These are phyloP conservation scores for Penicillium desertorum DNA, from an alignment of 495 filamentous ascomycete genomes.

Conservation along the genomic window DNA sequence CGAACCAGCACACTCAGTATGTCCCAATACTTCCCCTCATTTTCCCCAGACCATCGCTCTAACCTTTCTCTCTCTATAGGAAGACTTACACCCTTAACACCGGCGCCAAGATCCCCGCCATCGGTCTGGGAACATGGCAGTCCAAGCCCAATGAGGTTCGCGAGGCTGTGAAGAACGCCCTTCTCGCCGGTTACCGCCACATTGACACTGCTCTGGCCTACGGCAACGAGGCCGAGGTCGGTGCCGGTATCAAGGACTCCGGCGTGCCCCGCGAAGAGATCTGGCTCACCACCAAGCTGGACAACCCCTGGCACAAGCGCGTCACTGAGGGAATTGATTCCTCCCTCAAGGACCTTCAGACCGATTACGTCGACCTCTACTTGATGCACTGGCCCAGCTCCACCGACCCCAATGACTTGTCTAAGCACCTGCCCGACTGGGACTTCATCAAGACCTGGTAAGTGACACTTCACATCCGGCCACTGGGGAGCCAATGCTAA, in stretches of 20 bases:
- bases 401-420: slow-evolving; percentile 56
- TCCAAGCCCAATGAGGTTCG: slow-evolving; percentile 62
- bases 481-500: neutral
- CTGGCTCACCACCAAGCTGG: slow-evolving; percentile 86
- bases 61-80: slow-evolving; percentile 24
- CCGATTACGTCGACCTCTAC: slow-evolving; percentile 75
- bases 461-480: slow-evolving; percentile 6
- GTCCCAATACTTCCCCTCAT: slow-evolving; percentile 6
- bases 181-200: slow-evolving; percentile 70
- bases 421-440: slow-evolving; percentile 66
- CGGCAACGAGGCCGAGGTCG: slow-evolving; percentile 82
- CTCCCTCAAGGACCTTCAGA: slow-evolving; percentile 67
- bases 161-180: slow-evolving; percentile 72
- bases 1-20: slow-evolving; percentile 46
- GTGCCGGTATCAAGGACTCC: slow-evolving; percentile 73
- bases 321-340: slow-evolving; percentile 67
- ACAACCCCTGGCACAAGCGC: slow-evolving; percentile 76
- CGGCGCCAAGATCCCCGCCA: slow-evolving; percentile 72
- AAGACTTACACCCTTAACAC: slow-evolving; percentile 78
- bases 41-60: neutral
- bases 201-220: slow-evolving; percentile 79
- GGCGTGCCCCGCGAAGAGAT: slow-evolving; percentile 79
- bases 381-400: slow-evolving; percentile 78
- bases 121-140: slow-evolving; percentile 86
- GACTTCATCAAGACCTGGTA: slow-evolving; percentile 79